A percentile compares a stretch with the other conserved stretches of the same genome.
Evolutionary conservation across 352 stramenopile genomes (phyloP).

Genomic region (Globisporangium rhizosaccharum): DNA sequence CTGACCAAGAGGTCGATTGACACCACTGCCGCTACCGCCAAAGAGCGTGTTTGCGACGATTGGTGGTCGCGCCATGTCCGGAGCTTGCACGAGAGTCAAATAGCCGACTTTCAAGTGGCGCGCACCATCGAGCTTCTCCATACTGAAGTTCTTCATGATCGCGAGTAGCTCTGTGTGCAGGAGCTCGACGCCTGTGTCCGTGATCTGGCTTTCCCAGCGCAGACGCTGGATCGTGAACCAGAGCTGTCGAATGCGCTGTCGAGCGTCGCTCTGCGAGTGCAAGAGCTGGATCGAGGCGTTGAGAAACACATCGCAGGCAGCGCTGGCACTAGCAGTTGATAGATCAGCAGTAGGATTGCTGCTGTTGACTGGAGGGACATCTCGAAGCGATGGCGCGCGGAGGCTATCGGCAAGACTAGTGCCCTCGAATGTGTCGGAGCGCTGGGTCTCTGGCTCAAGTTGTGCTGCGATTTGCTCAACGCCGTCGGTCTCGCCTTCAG

Average conservation of each 20-base stretch:
- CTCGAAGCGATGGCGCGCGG: too few relatives aligned
- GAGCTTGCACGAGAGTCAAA: conserved; percentile 44
- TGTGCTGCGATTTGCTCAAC: not conserved
- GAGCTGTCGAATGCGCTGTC: conserved; percentile 50
- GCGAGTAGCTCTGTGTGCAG: conserved; percentile 30
- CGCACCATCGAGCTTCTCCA: conserved; percentile 55
- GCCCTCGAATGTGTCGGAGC: not conserved
- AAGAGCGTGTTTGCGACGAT: conserved; percentile 27
- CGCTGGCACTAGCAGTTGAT: not conserved
- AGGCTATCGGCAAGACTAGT: too few relatives aligned
- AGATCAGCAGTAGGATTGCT: not conserved
- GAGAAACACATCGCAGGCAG: conserved; percentile 34
- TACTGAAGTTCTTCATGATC: conserved; percentile 38
- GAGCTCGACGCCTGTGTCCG: conserved; percentile 25
- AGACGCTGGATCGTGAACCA: conserved; percentile 60
- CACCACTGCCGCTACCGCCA: conserved; percentile 6
- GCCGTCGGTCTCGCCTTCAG: too few relatives aligned
- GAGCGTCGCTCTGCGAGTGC: conserved; percentile 54
- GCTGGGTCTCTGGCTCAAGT: not conserved
- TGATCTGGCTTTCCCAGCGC: conserved; percentile 33
- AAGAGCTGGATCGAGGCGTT: conserved; percentile 60
- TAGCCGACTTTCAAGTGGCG: conserved; percentile 40
- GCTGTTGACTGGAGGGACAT: too few relatives aligned
- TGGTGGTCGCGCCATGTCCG: conserved; percentile 13
- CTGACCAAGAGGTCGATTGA: conserved; percentile 16